These are phyloP conservation scores for Aciculosporium take DNA, from an alignment of 2,329 filamentous ascomycete species.

Conservation along the genomic window DNA sequence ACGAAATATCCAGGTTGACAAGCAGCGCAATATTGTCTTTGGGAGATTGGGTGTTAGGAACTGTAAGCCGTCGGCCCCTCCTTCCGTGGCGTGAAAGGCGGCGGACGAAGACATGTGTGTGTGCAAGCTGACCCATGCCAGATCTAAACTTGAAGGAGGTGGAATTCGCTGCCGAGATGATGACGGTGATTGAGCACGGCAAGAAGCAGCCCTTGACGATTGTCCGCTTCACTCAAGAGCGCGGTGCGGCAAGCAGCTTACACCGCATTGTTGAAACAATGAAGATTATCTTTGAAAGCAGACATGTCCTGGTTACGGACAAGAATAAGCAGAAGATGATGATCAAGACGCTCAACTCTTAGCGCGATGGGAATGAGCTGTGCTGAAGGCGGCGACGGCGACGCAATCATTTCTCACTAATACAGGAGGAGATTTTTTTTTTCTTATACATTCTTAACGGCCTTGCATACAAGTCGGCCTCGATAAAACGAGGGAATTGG, in stretches of 20 bases:
- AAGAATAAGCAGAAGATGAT: slow-evolving; percentile 56
- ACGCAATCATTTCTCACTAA: background rate
- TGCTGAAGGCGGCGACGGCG: background rate
- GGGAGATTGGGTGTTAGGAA: slow-evolving; percentile 65
- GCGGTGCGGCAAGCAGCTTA: slow-evolving; percentile 84
- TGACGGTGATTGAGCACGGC: slow-evolving; percentile 77
- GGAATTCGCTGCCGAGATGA: slow-evolving; percentile 75
- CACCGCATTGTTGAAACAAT: slow-evolving; percentile 68
- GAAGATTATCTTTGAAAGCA: slow-evolving; percentile 49
- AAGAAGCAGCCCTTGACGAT: slow-evolving; percentile 63
- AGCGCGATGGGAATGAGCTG: slow-evolving; percentile 10
- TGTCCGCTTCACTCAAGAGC: slow-evolving; percentile 75
- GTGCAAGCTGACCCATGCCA: slow-evolving; percentile 21
- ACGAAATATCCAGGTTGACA: slow-evolving; percentile 63
- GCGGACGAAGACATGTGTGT: background rate
- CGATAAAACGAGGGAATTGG: background rate
- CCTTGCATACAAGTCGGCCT: background rate
- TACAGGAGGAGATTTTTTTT: background rate
- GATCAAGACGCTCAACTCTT: slow-evolving; percentile 50
- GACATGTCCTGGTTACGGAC: slow-evolving; percentile 55
- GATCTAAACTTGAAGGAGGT: slow-evolving; percentile 75
- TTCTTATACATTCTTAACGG: too few species aligned
- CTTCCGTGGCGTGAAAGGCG: too few species aligned
- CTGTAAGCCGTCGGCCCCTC: slow-evolving; percentile 39
- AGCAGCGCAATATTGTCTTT: slow-evolving; percentile 63